Evolutionary conservation across 176 grass and related monocot genomes (phyloP).

Genomic region (Bonia amplexicaulis): DNA sequence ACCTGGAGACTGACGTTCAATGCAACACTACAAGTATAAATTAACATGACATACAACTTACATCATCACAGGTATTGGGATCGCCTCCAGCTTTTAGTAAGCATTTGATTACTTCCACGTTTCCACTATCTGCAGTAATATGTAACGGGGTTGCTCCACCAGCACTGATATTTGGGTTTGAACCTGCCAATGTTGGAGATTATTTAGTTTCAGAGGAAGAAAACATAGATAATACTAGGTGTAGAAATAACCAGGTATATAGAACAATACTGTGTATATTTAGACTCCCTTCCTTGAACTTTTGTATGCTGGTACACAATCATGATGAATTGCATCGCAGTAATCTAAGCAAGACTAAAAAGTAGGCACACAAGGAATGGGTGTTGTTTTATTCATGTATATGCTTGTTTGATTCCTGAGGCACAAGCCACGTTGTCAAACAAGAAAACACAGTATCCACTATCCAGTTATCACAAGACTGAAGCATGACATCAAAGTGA

Average conservation of each 20-base stretch:
- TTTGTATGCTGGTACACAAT: neutral
- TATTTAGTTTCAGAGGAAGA: neutral
- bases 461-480: neutral
- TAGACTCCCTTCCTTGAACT: neutral
- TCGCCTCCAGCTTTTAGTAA: slow-evolving; percentile 81
- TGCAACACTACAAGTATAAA: neutral
- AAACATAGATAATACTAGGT: neutral
- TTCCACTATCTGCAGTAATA: slow-evolving; percentile 78
- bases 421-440: neutral
- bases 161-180: slow-evolving; percentile 73
- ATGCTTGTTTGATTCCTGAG: neutral
- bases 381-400: neutral
- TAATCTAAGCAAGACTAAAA: neutral
- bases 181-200: slow-evolving; percentile 55
- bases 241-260: slow-evolving; percentile 5
- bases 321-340: neutral
- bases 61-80: slow-evolving; percentile 76
- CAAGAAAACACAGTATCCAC: neutral
- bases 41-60: slow-evolving; percentile 25
- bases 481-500: neutral
- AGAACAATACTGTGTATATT: neutral
- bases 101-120: slow-evolving; percentile 58
- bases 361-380: neutral
- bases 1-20: neutral
- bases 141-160: slow-evolving; percentile 91